Evolutionary conservation across 192 early-diverging fungal genomes (phyloP).

Genomic region (Entophlyctis luteolus): DNA sequence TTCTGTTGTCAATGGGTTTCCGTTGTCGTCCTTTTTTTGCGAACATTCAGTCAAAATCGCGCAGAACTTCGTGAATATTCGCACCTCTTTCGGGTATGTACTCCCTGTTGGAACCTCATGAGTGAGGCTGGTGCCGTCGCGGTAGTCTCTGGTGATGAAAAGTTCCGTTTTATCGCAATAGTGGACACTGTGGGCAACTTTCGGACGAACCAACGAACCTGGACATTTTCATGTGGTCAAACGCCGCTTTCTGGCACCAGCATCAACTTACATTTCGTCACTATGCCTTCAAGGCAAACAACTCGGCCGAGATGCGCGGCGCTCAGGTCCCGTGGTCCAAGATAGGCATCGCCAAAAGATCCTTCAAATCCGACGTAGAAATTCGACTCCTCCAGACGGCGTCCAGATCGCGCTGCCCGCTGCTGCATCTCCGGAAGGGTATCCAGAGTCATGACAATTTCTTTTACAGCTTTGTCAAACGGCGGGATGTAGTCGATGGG

Average conservation of each 20-base stretch:
- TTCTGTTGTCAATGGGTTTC: conserved; percentile 87
- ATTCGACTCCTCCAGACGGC: conserved; percentile 7
- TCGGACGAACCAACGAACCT: conserved; percentile 94
- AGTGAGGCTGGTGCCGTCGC: conserved; percentile 78
- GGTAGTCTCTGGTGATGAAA: conserved; percentile 81
- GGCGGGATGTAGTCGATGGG: conserved; percentile 84
- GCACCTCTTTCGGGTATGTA: conserved; percentile 81
- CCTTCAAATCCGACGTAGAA: conserved; percentile 85
- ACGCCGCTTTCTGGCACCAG: not conserved
- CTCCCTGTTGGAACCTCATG: conserved; percentile 65
- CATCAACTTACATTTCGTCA: conserved; percentile 85
- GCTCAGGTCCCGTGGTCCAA: conserved; percentile 81
- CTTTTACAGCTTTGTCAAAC: conserved; percentile 73
- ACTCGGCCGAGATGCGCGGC: conserved; percentile 78
- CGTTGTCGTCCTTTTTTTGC: conserved; percentile 68
- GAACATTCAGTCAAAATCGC: not conserved
- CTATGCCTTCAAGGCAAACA: conserved; percentile 94
- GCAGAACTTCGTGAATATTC: not conserved
- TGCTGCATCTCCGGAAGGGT: not conserved
- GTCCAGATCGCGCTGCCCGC: conserved; percentile 33
- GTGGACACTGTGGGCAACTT: conserved; percentile 86
- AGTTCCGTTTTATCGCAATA: conserved; percentile 80
- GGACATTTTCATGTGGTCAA: not conserved
- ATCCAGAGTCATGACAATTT: conserved; percentile 41
- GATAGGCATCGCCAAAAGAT: conserved; percentile 82